phyloP scores from a whole-genome alignment of 1,284 basidiomycete species.

The Boletus sp. region DNA sequence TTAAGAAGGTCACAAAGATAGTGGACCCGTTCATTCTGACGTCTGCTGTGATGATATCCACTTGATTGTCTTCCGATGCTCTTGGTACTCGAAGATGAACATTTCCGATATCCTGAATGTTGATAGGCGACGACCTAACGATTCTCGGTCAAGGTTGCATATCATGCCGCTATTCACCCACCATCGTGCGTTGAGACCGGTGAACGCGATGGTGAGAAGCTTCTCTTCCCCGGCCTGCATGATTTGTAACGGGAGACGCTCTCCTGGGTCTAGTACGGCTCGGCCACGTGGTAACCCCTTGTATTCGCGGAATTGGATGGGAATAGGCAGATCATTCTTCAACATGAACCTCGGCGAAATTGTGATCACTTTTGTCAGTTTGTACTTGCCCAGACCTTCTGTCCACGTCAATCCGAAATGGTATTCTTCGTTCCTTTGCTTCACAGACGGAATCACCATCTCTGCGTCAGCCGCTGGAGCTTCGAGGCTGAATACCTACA shows the following conservation, averaged over 20 bases:
- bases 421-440: slow-evolving; percentile 71
- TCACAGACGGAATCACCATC: slow-evolving; percentile 69
- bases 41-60: slow-evolving; percentile 77
- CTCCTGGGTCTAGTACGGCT: slow-evolving; percentile 63
- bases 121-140: slow-evolving; percentile 88
- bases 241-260: slow-evolving; percentile 69
- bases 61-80: slow-evolving; percentile 37
- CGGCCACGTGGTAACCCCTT: slow-evolving; percentile 69
- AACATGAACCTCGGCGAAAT: slow-evolving; percentile 89
- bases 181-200: slow-evolving; percentile 85
- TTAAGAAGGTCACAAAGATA: slow-evolving; percentile 79
- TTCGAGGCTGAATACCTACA: slow-evolving; percentile 80
- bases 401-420: slow-evolving; percentile 90
- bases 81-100: slow-evolving; percentile 71
- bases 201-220: slow-evolving; percentile 79
- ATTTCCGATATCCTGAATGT: slow-evolving; percentile 86
- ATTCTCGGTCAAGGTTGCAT: slow-evolving; percentile 3
- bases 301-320: slow-evolving; percentile 84
- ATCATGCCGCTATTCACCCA: slow-evolving; percentile 31
- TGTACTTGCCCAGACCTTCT: slow-evolving; percentile 95
- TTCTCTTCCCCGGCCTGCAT: slow-evolving; percentile 66
- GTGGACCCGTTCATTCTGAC: slow-evolving; percentile 84
- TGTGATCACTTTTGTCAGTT: slow-evolving; percentile 92
- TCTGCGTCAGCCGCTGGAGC: slow-evolving; percentile 89
- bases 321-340: slow-evolving; percentile 72